Evolutionary conservation across 2,329 filamentous ascomycete species (phyloP).

Genomic region (Emydomyces testavorans): DNA sequence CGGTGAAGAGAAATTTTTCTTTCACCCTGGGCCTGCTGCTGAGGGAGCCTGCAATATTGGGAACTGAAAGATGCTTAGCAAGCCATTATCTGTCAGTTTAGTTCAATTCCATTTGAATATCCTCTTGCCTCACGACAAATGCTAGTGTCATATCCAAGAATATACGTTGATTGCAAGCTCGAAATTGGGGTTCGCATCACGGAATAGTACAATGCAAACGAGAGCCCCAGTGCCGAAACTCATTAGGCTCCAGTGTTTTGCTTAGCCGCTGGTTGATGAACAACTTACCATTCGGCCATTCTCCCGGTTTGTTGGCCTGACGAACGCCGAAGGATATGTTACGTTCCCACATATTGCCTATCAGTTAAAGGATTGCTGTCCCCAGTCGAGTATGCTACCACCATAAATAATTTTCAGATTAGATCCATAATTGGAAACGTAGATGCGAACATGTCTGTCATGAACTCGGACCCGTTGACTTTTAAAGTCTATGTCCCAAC

Average conservation of each 20-base stretch:
- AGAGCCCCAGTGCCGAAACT: too few species aligned
- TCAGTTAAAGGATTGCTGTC: neutral
- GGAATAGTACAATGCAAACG: too few species aligned
- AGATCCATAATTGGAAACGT: neutral
- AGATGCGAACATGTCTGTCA: constrained; percentile 4
- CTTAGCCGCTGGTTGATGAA: neutral
- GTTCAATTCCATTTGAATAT: neutral
- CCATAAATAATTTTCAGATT: constrained; percentile 6
- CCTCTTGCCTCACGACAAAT: neutral
- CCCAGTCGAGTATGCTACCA: neutral
- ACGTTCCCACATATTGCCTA: neutral
- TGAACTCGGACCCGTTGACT: neutral
- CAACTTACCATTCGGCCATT: neutral
- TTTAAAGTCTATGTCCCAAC: neutral
- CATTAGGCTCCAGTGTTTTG: too few species aligned
- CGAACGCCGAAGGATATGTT: neutral
- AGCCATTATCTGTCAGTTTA: neutral
- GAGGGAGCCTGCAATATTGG: neutral
- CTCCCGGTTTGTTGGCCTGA: neutral
- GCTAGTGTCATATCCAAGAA: neutral
- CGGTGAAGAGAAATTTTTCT: constrained; percentile 2
- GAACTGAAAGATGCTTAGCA: neutral
- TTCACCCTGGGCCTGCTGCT: neutral
- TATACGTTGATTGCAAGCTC: neutral
- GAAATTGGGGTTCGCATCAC: neutral